Base-by-base conservation (phyloP, 306 rosid species). In the Cicer cuneatum region DNA sequence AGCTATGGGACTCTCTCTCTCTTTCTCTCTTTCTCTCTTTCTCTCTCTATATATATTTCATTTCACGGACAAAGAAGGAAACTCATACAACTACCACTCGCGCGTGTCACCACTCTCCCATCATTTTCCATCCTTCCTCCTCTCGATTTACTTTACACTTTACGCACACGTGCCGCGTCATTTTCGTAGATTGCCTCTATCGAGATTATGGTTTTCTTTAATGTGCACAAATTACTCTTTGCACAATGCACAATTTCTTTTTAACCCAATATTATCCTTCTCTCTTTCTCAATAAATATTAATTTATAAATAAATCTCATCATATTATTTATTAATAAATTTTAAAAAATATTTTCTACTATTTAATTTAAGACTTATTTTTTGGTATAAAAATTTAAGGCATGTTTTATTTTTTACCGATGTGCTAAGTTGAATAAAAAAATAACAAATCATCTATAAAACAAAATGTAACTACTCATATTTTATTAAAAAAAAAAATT, bases 61-160 rank as follows among this genome's bases (percentile, higher is more conserved):
- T 65, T 19, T 85, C 90, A 84, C 89, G 92, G 87, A 83, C 85
- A 66, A 75, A 46, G 71, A 61, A 43, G 74, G 76, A 67, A 69
- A 66, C 78, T 43, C 82, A 0, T 9, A 56, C 59, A 70, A 69
- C 66, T 42, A 82, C 57, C 70, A 53, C 78, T 38, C 76, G 82
- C 86, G 80, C 81, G 80, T 79, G 72, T 61, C 2, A 2, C 0
- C 40, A 58, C 69, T 21, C 35, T 46, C 14, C 1, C 38, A 1
- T 40, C 74, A 59, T 77, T 77, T 62, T 1, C 78, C 40, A 49
- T 37, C 15, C 62, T n/a, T 38, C 71, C 10, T 15, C 58, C 15
- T 63, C 29, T 38, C 33, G 2, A 10, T 51, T 70, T 56, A 19
- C 68, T 72, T 71, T 78, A 52, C 58, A 62, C 69, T 80, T 66